Conservation (phyloP, 192 early-diverging fungal genomes). For the Podila clonocystis region DNA sequence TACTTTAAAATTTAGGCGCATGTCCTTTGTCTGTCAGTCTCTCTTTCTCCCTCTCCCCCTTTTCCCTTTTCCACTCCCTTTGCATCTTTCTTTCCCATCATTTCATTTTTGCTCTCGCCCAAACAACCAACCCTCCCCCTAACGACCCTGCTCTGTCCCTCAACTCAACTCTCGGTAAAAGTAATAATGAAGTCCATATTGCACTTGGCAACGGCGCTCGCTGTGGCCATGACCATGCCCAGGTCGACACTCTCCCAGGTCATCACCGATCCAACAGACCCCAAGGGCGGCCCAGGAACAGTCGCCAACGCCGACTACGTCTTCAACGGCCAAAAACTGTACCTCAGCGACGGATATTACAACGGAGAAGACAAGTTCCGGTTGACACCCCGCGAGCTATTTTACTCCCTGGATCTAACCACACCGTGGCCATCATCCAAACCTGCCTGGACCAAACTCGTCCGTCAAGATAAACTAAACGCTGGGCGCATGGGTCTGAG, state of each 20-base stretch:
- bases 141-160: no score
- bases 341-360: slow-evolving; percentile 31
- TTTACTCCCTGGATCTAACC: neutral
- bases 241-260: slow-evolving; percentile 5
- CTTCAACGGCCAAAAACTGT: slow-evolving; percentile 40
- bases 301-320: slow-evolving; percentile 27
- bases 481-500: neutral
- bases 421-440: neutral
- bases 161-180: no score
- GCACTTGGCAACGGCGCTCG: no score
- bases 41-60: no score
- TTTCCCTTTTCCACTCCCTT: no score
- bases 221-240: no score
- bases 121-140: no score
- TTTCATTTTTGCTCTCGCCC: no score
- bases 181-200: no score
- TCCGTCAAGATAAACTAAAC: neutral
- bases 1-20: no score
- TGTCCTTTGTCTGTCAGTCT: no score
- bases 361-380: neutral
- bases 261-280: slow-evolving; percentile 1
- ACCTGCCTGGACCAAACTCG: neutral
- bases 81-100: no score
- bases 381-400: neutral
- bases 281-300: neutral